A percentile compares a stretch with the other conserved stretches of the same genome.
Conservation (phyloP, 495 filamentous ascomycete genomes). For the Haplographium delicatum region DNA sequence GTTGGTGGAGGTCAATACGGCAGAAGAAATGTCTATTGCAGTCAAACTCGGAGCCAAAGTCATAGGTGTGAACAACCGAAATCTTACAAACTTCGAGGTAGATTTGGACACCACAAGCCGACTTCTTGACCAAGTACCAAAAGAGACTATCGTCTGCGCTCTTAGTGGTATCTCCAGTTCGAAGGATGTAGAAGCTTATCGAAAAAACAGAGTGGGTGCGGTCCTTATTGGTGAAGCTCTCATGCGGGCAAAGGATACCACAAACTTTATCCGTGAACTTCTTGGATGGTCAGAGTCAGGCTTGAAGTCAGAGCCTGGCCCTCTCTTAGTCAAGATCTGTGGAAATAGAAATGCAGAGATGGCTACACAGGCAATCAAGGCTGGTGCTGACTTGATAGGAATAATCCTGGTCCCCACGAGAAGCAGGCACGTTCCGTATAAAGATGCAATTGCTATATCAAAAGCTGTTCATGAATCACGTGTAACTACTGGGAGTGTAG, state of each 20-base stretch:
- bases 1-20: conserved; percentile 91
- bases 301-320: conserved; percentile 21
- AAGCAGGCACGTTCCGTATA: conserved; percentile 69
- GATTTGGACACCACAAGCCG: conserved; percentile 92
- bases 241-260: conserved; percentile 82
- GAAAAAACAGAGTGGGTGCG: conserved; percentile 83
- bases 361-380: conserved; percentile 72
- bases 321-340: conserved; percentile 86
- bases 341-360: conserved; percentile 84
- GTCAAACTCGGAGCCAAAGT: conserved; percentile 85
- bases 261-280: conserved; percentile 71
- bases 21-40: conserved; percentile 86
- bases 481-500: conserved; percentile 22
- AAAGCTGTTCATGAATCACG: conserved; percentile 59
- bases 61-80: conserved; percentile 96
- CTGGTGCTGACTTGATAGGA: conserved; percentile 87
- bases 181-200: conserved; percentile 85
- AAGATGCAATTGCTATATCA: conserved; percentile 76
- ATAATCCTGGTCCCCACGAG: conserved; percentile 85
- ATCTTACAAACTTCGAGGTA: conserved; percentile 93
- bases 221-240: conserved; percentile 93
- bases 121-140: conserved; percentile 76
- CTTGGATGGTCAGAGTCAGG: conserved; percentile 52
- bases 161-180: conserved; percentile 90
- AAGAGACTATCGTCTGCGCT: conserved; percentile 86